Conservation (phyloP, 371 early-diverging fungal species). For the Mucor indicus region DNA sequence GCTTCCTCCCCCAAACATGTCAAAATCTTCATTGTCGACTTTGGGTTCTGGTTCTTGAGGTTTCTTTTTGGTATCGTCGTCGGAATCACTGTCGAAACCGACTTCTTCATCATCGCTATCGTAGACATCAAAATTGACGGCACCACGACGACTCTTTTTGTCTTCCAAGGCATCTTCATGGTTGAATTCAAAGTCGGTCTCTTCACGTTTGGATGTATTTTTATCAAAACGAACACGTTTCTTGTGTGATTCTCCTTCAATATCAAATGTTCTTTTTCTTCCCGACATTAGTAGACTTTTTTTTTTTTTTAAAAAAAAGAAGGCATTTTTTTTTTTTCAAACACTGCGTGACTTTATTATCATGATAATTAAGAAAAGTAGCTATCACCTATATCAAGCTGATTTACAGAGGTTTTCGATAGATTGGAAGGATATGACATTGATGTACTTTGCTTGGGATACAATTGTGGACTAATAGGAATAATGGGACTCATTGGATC, state of each 20-base stretch:
- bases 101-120: constrained; percentile 57
- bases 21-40: constrained; percentile 42
- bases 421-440: neutral
- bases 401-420: neutral
- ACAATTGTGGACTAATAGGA: constrained; percentile 42
- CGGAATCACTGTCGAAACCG: constrained; percentile 44
- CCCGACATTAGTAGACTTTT: no score
- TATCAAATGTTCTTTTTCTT: constrained; percentile 25
- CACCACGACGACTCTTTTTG: constrained; percentile 49
- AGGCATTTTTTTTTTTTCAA: no score
- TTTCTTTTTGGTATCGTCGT: constrained; percentile 33
- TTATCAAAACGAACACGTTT: constrained; percentile 41
- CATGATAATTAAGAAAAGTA: no score
- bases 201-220: neutral
- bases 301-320: no score
- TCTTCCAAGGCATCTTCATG: constrained; percentile 46
- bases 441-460: constrained; percentile 20
- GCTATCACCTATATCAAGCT: constrained; percentile 8
- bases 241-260: constrained; percentile 10
- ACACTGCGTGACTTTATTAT: no score
- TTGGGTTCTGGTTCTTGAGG: constrained; percentile 18
- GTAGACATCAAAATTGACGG: constrained; percentile 50
- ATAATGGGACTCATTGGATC: constrained; percentile 47
- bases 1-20: constrained; percentile 59
- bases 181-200: constrained; percentile 44